Evolutionary conservation across 805 yeast genomes (phyloP), one percentile per base, ranked within the genome.

Genomic region (Blastobotrys chiropterorum): DNA sequence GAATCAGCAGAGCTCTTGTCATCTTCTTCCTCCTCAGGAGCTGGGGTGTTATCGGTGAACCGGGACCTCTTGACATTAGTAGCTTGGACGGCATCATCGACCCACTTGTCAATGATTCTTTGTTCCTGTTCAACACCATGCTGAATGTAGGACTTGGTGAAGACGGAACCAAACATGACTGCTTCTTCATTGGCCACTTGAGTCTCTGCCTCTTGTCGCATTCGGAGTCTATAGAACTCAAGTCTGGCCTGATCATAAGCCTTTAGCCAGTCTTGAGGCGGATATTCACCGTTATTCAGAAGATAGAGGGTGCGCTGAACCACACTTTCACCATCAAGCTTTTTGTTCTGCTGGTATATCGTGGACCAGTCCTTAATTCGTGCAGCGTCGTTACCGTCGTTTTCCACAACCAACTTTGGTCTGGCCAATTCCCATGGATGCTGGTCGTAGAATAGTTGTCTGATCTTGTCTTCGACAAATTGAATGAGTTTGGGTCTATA

Each of bases 371-470:
- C 89, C 53, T 75, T 74, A 11, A 26, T 26, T 5, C 66, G 62
- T 2, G 60, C 53, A 41, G 67, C 61, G 45, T 85, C 88, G 44
- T 76, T 72, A 5, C 86, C 87, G 38, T 76, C 75, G 61, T 82
- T 86, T 67, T 94, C 99, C 45, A 90, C 76, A 58, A 94, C 70
- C 26, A 81, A 76, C 65, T 86, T 87, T 13, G 98, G 97, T 59
- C 95, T 79, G 1, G 98, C 88, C 50, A 90, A 73, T 70, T 94
- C 99, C 99, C 99, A 94, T 4, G 99, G 99, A 69, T 94, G 99
- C 66, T 90, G 97, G 53, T 82, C 81, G 68, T 84, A 92, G 64
- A 94, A 94, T 20, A 86, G 73, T 46, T 79, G 75, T 72, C 99
- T 81, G 59, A 94, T 70, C 60, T 84, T 81, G 69, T 94, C 99